phyloP scores from a whole-genome alignment of 768 basidiomycete species.

The Chalciporus pseudorubinellus region DNA sequence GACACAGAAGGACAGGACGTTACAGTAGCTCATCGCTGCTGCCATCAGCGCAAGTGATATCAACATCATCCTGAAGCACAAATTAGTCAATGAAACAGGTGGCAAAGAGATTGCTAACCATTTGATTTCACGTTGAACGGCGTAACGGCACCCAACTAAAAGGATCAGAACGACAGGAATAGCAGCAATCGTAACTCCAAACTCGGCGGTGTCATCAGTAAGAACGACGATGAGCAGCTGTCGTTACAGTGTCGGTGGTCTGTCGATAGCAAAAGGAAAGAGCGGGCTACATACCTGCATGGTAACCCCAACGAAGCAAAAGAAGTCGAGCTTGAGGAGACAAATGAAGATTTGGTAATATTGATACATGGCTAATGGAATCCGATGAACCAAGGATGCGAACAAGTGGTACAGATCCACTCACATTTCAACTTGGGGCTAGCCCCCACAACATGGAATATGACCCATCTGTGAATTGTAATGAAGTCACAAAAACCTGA shows the following conservation, averaged over 20 bases:
- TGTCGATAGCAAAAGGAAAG: not conserved
- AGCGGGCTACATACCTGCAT: conserved; percentile 59
- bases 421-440: conserved; percentile 81
- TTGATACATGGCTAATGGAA: conserved; percentile 73
- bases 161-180: conserved; percentile 76
- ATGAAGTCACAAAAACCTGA: not conserved
- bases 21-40: conserved; percentile 75
- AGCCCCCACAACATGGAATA: conserved; percentile 87
- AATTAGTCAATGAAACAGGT: conserved; percentile 2
- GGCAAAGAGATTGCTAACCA: conserved; percentile 43
- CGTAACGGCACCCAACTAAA: conserved; percentile 60
- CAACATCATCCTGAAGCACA: conserved; percentile 55
- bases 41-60: conserved; percentile 73
- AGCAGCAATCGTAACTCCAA: conserved; percentile 77
- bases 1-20: conserved; percentile 29
- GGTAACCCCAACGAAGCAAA: conserved; percentile 82
- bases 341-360: conserved; percentile 87
- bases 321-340: conserved; percentile 88
- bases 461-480: conserved; percentile 66
- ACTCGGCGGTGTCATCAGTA: conserved; percentile 61
- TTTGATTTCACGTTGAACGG: conserved; percentile 79
- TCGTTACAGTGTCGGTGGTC: not conserved
- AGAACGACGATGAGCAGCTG: conserved; percentile 84
- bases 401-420: conserved; percentile 15
- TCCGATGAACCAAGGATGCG: conserved; percentile 1